phyloP scores from a whole-genome alignment of 208 protist genomes.

The Leptomonas seymouri region DNA sequence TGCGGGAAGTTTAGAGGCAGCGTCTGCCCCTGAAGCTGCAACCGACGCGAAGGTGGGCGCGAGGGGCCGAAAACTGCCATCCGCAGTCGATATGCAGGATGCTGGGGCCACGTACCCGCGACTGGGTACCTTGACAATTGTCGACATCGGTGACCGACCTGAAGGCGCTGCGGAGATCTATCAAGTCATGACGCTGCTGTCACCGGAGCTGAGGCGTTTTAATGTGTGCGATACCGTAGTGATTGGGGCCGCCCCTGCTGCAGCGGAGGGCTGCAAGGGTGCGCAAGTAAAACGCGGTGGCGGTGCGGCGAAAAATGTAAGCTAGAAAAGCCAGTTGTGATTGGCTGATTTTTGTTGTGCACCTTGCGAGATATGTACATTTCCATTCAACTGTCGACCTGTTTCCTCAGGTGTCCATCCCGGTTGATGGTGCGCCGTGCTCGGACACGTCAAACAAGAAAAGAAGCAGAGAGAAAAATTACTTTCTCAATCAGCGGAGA shows the following conservation, averaged over 20 bases:
- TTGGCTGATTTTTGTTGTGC: background rate
- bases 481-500: no score
- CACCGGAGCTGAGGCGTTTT: constrained; percentile 63
- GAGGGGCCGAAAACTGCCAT: constrained; percentile 21
- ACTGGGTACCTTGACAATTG: constrained; percentile 62
- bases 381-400: no score
- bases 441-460: no score
- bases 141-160: constrained; percentile 55
- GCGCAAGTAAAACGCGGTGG: constrained; percentile 19
- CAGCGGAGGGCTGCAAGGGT: constrained; percentile 33
- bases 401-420: no score
- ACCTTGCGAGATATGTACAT: no score
- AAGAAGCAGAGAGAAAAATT: no score
- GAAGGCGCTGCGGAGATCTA: constrained; percentile 45
- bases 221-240: constrained; percentile 68
- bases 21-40: background rate
- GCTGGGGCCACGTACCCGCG: constrained; percentile 39
- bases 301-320: constrained; percentile 13
- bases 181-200: constrained; percentile 32
- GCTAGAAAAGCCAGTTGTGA: background rate
- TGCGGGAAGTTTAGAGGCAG: background rate
- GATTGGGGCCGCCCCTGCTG: constrained; percentile 24
- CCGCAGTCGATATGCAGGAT: constrained; percentile 22
- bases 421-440: no score
- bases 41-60: background rate